These are phyloP conservation scores for Cadophora luteo-olivacea DNA, from an alignment of 2,329 filamentous ascomycete species.

Conservation along the genomic window DNA sequence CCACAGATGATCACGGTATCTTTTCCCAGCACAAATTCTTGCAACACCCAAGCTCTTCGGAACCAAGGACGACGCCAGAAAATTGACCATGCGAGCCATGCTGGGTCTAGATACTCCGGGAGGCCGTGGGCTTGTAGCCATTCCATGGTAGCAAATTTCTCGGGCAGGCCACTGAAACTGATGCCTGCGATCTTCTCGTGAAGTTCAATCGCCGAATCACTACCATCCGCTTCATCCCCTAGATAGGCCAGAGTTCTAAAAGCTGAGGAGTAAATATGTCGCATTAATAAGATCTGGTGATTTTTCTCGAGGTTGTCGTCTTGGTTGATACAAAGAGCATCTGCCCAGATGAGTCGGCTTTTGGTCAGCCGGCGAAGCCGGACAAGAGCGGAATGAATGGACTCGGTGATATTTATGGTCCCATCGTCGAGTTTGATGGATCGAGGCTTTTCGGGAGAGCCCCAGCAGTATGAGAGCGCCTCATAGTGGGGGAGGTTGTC, in stretches of 20 bases:
- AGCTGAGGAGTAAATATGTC: constrained; percentile 34
- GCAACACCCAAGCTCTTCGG: constrained; percentile 23
- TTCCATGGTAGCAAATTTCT: background rate
- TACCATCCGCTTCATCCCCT: constrained; percentile 27
- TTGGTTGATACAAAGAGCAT: constrained; percentile 40
- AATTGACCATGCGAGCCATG: constrained; percentile 12
- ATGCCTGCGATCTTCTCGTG: constrained; percentile 12
- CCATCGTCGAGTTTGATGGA: background rate
- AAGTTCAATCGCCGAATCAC: constrained; percentile 22
- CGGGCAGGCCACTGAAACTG: background rate
- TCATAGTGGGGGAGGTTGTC: constrained; percentile 20
- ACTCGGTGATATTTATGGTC: background rate
- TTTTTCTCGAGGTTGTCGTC: constrained; percentile 33
- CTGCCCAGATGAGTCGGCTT: constrained; percentile 47
- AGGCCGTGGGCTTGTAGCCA: background rate
- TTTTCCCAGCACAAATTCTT: constrained; percentile 23
- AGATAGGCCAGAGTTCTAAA: constrained; percentile 36
- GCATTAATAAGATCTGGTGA: constrained; percentile 36
- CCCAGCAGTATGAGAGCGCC: constrained; percentile 29
- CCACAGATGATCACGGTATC: background rate
- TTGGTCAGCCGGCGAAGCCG: constrained; percentile 39
- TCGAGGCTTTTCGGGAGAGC: constrained; percentile 6
- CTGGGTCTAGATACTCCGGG: background rate
- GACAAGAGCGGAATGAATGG: constrained; percentile 18
- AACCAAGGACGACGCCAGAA: constrained; percentile 21